Base-by-base conservation (phyloP, 176 grass and related monocot species). In the Avena eriantha region DNA sequence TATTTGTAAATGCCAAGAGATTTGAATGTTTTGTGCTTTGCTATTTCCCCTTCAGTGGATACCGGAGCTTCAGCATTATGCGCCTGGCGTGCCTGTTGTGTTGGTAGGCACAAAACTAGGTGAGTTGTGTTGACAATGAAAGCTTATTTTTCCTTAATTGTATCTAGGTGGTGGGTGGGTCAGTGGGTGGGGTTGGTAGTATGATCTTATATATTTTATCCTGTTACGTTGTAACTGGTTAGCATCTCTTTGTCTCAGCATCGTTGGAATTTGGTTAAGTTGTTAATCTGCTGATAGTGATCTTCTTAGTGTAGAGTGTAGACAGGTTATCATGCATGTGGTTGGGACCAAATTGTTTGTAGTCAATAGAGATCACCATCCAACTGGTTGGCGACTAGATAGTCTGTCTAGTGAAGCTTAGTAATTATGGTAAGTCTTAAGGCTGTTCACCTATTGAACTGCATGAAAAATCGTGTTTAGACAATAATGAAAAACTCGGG, bases 1-100 rank as follows among this genome's bases (percentile, higher is more conserved):
- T 58, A 8, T 86, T 22, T 77, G 0, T 16, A 68, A 49, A 76
- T 85, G 68, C 11, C 13, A 69, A 63, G n/a, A 64, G 41, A 53
- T 12, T 36, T 85, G 10, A 46, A 36, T 65, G 33, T 57, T 65
- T 75, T 84, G 29, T 22, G 72, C 26, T 84, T 85, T 86, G 29
- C 59, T 80, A 35, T 84, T 89, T 53, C 58, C 86, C 15, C 80
- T 81, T 87, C 90, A 99, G 97, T 99, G 97, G 97, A 93, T 99
- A 90, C 97, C 92, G 26, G 97, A 99, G 89, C 97, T 99, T 80
- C 94, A 94, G 64, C 97, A 99, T 89, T 99, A 96, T 87, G 97
- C 97, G 43, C 97, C 92, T 67, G 94, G 97, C 49, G 88, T 99
- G 24, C 97, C 97, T 3, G 83, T 99, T 73, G 97, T 99, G 56